Conservation (phyloP, 2,329 filamentous ascomycete genomes). For the Aspergillus brasiliensis region DNA sequence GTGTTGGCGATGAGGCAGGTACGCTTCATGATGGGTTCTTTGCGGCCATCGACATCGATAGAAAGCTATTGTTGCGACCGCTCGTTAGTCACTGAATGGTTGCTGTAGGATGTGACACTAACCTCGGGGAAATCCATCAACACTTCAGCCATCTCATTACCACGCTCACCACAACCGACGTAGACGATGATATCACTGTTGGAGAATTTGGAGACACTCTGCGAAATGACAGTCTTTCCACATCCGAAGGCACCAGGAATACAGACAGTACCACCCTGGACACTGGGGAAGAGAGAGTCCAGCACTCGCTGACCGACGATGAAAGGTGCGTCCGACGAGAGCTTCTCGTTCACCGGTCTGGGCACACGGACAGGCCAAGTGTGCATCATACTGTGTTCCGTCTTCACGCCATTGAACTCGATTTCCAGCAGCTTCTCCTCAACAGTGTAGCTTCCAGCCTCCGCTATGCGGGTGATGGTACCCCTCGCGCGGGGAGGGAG, state of each 20-base stretch:
- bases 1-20: constrained; percentile 98
- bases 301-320: constrained; percentile 96
- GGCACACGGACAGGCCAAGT: constrained; percentile 97
- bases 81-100: constrained; percentile 14
- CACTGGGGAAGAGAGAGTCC: constrained; percentile 92
- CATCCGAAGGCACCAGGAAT: constrained; percentile 98
- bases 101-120: constrained; percentile 18
- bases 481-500: constrained; percentile 87
- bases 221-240: constrained; percentile 98
- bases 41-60: constrained; percentile 89
- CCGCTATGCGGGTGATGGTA: constrained; percentile 86
- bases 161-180: constrained; percentile 89
- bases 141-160: constrained; percentile 99
- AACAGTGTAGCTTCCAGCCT: constrained; percentile 91
- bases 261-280: constrained; percentile 95
- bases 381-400: constrained; percentile 97
- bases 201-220: constrained; percentile 99
- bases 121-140: constrained; percentile 98
- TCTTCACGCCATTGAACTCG: constrained; percentile 96
- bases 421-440: constrained; percentile 92
- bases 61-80: constrained; percentile 60
- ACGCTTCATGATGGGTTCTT: constrained; percentile 99
- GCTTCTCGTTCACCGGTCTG: constrained; percentile 87
- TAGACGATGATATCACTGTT: constrained; percentile 99
- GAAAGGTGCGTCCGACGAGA: constrained; percentile 85